phyloP scores from a whole-genome alignment of 768 basidiomycete genomes.

The Auriscalpium orientale region DNA sequence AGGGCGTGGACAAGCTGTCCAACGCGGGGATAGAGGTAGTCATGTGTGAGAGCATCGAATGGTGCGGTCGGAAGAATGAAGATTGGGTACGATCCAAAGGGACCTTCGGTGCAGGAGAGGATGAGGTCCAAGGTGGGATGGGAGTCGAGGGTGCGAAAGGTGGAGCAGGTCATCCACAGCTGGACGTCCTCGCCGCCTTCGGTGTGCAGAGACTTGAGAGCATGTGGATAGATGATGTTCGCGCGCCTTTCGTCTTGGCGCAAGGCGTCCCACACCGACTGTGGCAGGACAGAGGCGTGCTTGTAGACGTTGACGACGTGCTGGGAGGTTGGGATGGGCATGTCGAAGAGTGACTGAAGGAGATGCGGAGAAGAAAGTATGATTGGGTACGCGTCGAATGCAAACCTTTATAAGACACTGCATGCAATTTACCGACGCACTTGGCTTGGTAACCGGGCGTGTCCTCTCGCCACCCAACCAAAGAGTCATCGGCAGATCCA shows the following conservation, averaged over 20 bases:
- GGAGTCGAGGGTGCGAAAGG: background rate
- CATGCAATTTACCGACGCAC: background rate
- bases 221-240: slow-evolving; percentile 36
- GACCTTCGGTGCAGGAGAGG: slow-evolving; percentile 49
- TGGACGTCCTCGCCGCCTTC: slow-evolving; percentile 1
- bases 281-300: slow-evolving; percentile 30
- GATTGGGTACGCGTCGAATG: background rate
- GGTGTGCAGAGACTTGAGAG: slow-evolving; percentile 20
- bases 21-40: slow-evolving; percentile 35
- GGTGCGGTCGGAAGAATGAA: slow-evolving; percentile 42
- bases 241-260: slow-evolving; percentile 29
- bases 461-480: background rate
- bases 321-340: slow-evolving; percentile 3
- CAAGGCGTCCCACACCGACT: slow-evolving; percentile 30
- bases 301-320: slow-evolving; percentile 16
- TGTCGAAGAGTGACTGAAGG: background rate
- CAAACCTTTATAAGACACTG: background rate
- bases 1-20: slow-evolving; percentile 34
- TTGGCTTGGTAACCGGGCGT: background rate
- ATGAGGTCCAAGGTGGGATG: slow-evolving; percentile 37
- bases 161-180: slow-evolving; percentile 26
- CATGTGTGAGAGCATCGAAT: slow-evolving; percentile 23
- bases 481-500: background rate
- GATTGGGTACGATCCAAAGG: slow-evolving; percentile 54
- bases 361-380: background rate